Conservation (phyloP, 1,284 basidiomycete genomes). For the Tetrapyrgos nigripes region DNA sequence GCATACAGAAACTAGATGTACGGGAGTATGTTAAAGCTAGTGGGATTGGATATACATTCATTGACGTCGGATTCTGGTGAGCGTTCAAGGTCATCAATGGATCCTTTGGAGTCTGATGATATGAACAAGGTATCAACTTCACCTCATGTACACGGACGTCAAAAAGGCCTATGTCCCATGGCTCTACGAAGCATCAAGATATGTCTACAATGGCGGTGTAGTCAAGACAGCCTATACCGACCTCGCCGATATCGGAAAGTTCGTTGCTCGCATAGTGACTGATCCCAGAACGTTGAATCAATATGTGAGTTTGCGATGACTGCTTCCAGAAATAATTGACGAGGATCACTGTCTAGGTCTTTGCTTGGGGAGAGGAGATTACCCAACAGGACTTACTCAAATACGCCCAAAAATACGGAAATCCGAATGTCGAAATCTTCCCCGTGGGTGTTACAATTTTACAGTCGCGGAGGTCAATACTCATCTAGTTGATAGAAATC, state of each 20-base stretch:
- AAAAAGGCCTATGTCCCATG: not conserved
- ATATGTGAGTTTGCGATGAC: not conserved
- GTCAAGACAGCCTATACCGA: conserved; percentile 14
- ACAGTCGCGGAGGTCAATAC: not conserved
- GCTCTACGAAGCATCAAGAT: not conserved
- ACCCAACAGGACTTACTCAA: not conserved
- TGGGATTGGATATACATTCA: conserved; percentile 16
- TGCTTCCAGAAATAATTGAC: too few species aligned
- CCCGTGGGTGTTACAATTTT: not conserved
- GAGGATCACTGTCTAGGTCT: not conserved
- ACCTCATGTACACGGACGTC: not conserved
- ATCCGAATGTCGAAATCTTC: not conserved
- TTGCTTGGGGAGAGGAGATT: conserved; percentile 2
- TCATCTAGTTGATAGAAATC: not conserved
- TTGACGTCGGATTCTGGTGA: conserved; percentile 18
- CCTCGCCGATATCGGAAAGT: conserved; percentile 10
- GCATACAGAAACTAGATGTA: conserved; percentile 16
- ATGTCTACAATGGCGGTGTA: conserved; percentile 6
- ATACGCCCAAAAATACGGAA: not conserved
- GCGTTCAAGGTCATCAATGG: too few species aligned
- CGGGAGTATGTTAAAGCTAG: conserved; percentile 9
- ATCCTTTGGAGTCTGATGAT: too few species aligned
- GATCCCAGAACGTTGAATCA: conserved; percentile 20
- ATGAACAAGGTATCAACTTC: not conserved
- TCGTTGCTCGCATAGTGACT: conserved; percentile 16